Base-by-base conservation (phyloP, 495 filamentous ascomycete species). In the Tuber aestivum region DNA sequence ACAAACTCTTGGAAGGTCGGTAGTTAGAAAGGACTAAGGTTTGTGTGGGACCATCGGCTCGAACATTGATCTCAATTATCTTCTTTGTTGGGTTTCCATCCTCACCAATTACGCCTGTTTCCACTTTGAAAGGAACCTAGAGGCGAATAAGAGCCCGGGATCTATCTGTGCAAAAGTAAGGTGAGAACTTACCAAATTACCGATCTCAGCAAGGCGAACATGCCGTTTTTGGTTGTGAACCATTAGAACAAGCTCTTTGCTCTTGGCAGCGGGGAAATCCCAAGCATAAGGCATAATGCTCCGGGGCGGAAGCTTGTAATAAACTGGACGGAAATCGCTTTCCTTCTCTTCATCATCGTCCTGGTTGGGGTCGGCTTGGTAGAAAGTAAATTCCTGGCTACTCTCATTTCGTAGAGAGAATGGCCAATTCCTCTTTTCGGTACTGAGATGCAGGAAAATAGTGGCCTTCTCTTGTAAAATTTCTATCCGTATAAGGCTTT, bases 251-350 rank as follows among this genome's bases (percentile, higher is more conserved):
- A 98, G 88, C 82, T 97, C 94, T 83, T 95, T 97, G 84, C 91
- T 91, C 84, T 97, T 97, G n/a, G 94, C 93, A 8, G 95, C 94
- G 2, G 95, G 95, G 85, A 95, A 98, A 83, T 99, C 96, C 95
- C 95, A 99, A 41, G 95, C 95, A 83, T 99, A 99, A 7, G 96
- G 95, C 95, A 99, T 99, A 84, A 98, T 97, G 83, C 95, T 97
- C 44, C 96, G 88, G 10, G 94, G 90, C 5, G 95, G 95, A 21
- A 99, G 88, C n/a, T 94, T 92, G 83, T 99, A 99, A 56, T 93
- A 87, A 77, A 98, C 92, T 18, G 93, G 93, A 73, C 92, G 89
- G 92, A 94, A 99, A 9, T 93, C 91, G 71, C 91, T 86, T 78
- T 96, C 93, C 77, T 94, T 92, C 74, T 91, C 89, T 70, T 92